Percentiles rank a stretch among this genome's conserved stretches.
phyloP scores from a whole-genome alignment of 225 moss, liverwort and hornwort genomes.

The Physcomitrium patens region DNA sequence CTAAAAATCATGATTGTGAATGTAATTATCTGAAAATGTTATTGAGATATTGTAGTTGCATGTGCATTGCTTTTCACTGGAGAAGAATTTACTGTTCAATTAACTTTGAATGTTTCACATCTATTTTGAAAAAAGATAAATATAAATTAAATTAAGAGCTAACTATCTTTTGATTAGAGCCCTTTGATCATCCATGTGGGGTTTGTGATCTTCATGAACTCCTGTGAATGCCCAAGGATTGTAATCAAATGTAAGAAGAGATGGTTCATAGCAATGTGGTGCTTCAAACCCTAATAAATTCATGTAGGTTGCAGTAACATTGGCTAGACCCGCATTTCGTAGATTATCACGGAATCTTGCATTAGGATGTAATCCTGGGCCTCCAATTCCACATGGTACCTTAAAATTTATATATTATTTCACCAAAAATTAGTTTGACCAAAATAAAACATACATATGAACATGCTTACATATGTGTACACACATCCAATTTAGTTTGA shows the following conservation, averaged over 20 bases:
- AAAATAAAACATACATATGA: too few relatives aligned
- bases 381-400: constrained; percentile 92
- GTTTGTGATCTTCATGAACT: constrained; percentile 40
- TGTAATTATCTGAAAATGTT: too few relatives aligned
- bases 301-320: constrained; percentile 87
- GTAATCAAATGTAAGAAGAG: constrained; percentile 60
- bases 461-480: too few relatives aligned
- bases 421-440: too few relatives aligned
- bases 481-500: too few relatives aligned
- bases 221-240: constrained; percentile 50
- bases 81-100: too few relatives aligned
- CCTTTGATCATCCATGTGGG: constrained; percentile 36
- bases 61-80: too few relatives aligned
- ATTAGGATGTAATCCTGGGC: constrained; percentile 68
- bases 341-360: constrained; percentile 70
- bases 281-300: constrained; percentile 92
- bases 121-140: too few relatives aligned
- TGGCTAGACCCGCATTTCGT: constrained; percentile 68
- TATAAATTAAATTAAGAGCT: neutral
- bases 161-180: constrained; percentile 21
- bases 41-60: too few relatives aligned
- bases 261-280: constrained; percentile 84
- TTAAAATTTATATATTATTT: neutral
- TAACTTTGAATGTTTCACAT: too few relatives aligned
- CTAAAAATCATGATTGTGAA: too few relatives aligned